Conservation (phyloP, 169 alveolate genomes). For the Plasmodium vivax region DNA sequence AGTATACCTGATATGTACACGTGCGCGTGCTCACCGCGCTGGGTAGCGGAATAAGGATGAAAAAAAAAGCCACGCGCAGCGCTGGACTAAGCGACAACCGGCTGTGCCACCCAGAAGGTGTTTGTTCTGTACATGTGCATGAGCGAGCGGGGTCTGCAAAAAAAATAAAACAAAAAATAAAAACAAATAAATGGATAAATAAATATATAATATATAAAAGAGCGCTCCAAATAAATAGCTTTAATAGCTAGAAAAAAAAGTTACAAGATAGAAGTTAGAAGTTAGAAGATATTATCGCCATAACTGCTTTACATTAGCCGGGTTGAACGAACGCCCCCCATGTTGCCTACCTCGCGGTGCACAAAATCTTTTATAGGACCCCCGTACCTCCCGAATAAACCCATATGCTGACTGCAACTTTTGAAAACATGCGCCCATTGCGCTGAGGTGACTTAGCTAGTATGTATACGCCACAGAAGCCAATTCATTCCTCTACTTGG, state of each 20-base stretch:
- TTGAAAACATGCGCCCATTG: background rate
- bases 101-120: background rate
- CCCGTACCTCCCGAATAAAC: background rate
- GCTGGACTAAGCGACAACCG: background rate
- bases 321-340: background rate
- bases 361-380: background rate
- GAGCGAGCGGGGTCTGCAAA: background rate
- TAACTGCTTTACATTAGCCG: background rate
- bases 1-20: background rate
- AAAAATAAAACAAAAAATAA: background rate
- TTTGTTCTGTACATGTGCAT: background rate
- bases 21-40: background rate
- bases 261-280: background rate
- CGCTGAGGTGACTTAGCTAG: background rate
- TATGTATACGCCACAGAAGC: background rate
- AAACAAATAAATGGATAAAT: background rate
- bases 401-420: background rate
- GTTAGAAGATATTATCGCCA: background rate
- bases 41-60: background rate
- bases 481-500: background rate
- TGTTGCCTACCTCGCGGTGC: background rate
- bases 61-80: background rate
- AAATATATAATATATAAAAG: background rate
- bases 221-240: background rate
- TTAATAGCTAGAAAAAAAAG: background rate